phyloP scores from a whole-genome alignment of 2,329 filamentous ascomycete species.

The Trichoderma pleuroti region DNA sequence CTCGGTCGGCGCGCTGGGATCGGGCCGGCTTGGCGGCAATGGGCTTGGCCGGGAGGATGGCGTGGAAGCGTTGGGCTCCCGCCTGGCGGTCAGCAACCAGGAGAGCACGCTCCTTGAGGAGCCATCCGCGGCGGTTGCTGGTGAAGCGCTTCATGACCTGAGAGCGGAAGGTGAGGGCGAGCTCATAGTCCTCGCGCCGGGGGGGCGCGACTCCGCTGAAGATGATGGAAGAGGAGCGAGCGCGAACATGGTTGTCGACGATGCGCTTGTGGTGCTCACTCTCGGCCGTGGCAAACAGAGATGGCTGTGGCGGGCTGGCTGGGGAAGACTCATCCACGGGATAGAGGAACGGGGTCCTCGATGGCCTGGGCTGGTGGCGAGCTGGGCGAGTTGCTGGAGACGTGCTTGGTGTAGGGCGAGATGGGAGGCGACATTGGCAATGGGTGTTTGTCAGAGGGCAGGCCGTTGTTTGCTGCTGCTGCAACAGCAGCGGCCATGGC shows the following conservation, averaged over 20 bases:
- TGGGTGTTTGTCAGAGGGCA: slow-evolving; percentile 32
- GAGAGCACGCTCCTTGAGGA: slow-evolving; percentile 48
- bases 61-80: slow-evolving; percentile 36
- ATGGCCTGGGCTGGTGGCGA: slow-evolving; percentile 32
- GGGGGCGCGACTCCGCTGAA: slow-evolving; percentile 44
- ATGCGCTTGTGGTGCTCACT: slow-evolving; percentile 43
- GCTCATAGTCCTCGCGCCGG: slow-evolving; percentile 50
- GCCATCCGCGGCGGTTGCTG: slow-evolving; percentile 45
- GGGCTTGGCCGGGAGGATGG: slow-evolving; percentile 44
- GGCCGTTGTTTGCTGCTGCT: slow-evolving; percentile 23
- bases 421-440: slow-evolving; percentile 56
- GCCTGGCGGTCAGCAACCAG: slow-evolving; percentile 48
- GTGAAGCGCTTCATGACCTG: slow-evolving; percentile 47
- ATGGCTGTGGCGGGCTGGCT: slow-evolving; percentile 42
- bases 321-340: slow-evolving; percentile 43
- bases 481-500: not conserved
- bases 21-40: slow-evolving; percentile 29
- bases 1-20: slow-evolving; percentile 32
- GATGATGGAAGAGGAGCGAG: slow-evolving; percentile 40
- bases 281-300: slow-evolving; percentile 48
- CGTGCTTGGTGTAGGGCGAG: slow-evolving; percentile 45
- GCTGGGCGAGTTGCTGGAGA: slow-evolving; percentile 31
- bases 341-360: slow-evolving; percentile 57
- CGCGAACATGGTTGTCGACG: slow-evolving; percentile 49
- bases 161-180: slow-evolving; percentile 51